These are phyloP conservation scores for Posidonia australis DNA, from an alignment of 106 monocot species.

Conservation along the genomic window DNA sequence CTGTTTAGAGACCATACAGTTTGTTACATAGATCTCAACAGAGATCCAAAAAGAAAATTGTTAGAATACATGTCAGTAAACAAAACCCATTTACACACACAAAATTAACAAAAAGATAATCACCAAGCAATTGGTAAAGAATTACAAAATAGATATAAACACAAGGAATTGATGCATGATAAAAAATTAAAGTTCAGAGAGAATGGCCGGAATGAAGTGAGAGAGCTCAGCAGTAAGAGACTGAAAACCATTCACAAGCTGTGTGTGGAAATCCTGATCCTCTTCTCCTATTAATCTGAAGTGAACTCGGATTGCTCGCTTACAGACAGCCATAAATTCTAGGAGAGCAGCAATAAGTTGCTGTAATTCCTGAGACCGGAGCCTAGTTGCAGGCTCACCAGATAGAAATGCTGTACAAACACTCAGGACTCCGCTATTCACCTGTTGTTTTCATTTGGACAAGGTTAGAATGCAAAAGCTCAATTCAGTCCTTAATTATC, in stretches of 20 bases:
- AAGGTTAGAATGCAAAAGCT: not conserved
- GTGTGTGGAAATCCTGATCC: conserved; percentile 98
- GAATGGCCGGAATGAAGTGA: conserved; percentile 97
- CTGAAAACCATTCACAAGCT: conserved; percentile 97
- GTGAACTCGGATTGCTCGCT: conserved; percentile 93
- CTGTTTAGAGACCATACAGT: too few species aligned
- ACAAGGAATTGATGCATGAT: not conserved
- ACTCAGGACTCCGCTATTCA: conserved; percentile 94
- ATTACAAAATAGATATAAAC: not conserved
- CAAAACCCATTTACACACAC: not conserved
- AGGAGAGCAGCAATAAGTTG: conserved; percentile 94
- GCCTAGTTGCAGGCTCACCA: conserved; percentile 93
- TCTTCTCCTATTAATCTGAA: conserved; percentile 95
- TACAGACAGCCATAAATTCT: conserved; percentile 99
- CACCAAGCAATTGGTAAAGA: not conserved
- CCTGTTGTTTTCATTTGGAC: conserved; percentile 34
- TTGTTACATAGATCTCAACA: not conserved
- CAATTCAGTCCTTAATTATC: too few species aligned
- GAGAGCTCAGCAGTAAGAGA: conserved; percentile 98
- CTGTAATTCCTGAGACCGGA: conserved; percentile 95
- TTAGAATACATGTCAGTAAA: not conserved
- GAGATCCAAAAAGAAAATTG: not conserved
- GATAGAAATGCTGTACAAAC: conserved; percentile 95
- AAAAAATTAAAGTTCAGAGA: conserved; percentile 52
- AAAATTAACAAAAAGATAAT: not conserved